Base-by-base conservation (phyloP, 2,329 filamentous ascomycete genomes). In the Ilyonectria mors-panacis region DNA sequence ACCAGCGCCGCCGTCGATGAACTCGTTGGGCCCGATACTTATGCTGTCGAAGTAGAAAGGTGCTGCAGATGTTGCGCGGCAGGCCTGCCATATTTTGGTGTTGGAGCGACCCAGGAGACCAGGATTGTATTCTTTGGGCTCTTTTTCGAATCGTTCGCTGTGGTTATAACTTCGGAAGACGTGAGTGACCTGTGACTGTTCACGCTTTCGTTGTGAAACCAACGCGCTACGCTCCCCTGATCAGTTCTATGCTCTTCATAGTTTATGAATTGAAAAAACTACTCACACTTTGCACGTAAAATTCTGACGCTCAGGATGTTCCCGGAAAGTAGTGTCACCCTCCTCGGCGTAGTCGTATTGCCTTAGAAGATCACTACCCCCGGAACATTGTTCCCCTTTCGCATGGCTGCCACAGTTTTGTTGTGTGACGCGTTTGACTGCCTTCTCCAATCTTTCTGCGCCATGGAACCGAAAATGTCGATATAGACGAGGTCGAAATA, bases 101-200 rank as follows among this genome's bases (percentile, higher is more conserved):
- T 37, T 58, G 30, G 13, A 58, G 17, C 39, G 17, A 17, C 21
- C 37, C 9, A 47, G 21, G 4, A 8, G 21, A 2, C n/a, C 4
- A 3, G 28, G 17, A 17, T 45, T 47, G 37, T 45, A 17, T 33
- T 58, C 39, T 15, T 35, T 33, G 8, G 17, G 4, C 2, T 35
- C 10, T 6, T 59, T 19, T 5, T 21, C 13, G 10, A 4, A 21
- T 8, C n/a, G n/a, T 28, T 8, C 28, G 6, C 17, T 28, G 5
- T 58, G 55, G 19, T 58, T 45, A 19, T 58, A 58, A 26, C 39
- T 58, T 35, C 55, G 55, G 12, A 58, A 58, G 4, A 58, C 28
- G 26, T 58, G 10, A 19, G 42, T 21, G 8, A 17, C n/a, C 12
- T 58, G 23, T 12, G 28, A 47, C 7, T 9, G 17, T 7, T 37